Conservation (phyloP, 129 eudicot genomes). For the Scalesia atractyloides region DNA sequence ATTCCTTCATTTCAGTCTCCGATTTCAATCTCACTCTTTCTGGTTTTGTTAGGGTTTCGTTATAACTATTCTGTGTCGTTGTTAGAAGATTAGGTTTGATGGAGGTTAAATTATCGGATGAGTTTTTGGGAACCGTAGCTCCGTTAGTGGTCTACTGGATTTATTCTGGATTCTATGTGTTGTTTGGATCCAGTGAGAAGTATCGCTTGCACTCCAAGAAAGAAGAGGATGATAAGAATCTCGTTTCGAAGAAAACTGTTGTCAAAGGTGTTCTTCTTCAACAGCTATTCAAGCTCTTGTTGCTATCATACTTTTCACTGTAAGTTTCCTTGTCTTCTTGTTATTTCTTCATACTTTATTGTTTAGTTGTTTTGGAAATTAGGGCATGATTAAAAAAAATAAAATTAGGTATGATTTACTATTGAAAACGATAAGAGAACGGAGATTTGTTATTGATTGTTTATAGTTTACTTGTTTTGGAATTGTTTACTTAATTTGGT, state of each 20-base stretch:
- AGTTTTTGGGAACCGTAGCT: slow-evolving; percentile 72
- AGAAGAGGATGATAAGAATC: slow-evolving; percentile 74
- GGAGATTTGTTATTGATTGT: not conserved
- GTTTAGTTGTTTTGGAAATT: not conserved
- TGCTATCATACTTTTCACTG: slow-evolving; percentile 66
- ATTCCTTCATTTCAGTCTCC: not conserved
- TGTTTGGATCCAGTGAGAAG: slow-evolving; percentile 61
- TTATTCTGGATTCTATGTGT: slow-evolving; percentile 67
- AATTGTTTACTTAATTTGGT: not conserved
- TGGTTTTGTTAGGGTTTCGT: slow-evolving; percentile 26
- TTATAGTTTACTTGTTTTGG: not conserved
- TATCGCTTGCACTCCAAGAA: slow-evolving; percentile 63
- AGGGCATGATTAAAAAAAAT: too few relatives aligned
- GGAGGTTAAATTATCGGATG: slow-evolving; percentile 67
- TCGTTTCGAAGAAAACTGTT: slow-evolving; percentile 58
- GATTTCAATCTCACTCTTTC: not conserved
- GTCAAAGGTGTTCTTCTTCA: slow-evolving; percentile 84
- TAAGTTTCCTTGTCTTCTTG: slow-evolving; percentile 24
- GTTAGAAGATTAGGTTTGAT: slow-evolving; percentile 12
- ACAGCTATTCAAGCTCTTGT: slow-evolving; percentile 70
- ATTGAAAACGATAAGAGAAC: too few relatives aligned
- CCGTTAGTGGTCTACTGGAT: slow-evolving; percentile 81
- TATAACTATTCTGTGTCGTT: too few relatives aligned
- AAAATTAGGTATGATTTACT: too few relatives aligned
- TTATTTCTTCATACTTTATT: too few relatives aligned